A percentile compares a stretch with the other conserved stretches of the same genome.
Evolutionary conservation across 2,329 filamentous ascomycete species (phyloP).

Genomic region (Rugonectria rugulosa): DNA sequence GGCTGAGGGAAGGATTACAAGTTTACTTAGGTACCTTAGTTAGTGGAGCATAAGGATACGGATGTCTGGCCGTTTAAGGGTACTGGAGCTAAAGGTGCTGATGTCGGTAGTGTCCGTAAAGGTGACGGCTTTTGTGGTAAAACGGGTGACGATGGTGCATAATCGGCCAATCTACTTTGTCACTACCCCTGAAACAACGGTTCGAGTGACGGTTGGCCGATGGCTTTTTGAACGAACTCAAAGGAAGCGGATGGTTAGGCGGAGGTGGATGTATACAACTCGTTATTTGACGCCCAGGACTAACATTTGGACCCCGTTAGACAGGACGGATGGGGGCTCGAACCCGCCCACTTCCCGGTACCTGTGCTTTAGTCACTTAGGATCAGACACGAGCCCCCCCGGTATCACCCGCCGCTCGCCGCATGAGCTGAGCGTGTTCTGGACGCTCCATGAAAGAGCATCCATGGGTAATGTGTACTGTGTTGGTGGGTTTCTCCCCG

Average conservation of each 20-base stretch:
- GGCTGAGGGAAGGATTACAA: too few relatives aligned
- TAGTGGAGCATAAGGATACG: too few relatives aligned
- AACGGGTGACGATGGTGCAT: not conserved
- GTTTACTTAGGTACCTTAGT: too few relatives aligned
- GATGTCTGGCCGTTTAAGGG: too few relatives aligned
- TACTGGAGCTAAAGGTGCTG: not conserved
- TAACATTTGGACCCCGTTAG: not conserved
- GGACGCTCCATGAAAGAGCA: not conserved
- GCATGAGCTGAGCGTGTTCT: not conserved
- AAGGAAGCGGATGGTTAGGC: not conserved
- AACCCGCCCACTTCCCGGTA: not conserved
- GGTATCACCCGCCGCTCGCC: not conserved
- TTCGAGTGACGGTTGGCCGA: not conserved
- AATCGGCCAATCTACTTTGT: not conserved
- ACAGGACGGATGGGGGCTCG: too few relatives aligned
- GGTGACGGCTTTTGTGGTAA: not conserved
- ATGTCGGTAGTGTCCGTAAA: not conserved
- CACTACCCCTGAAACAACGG: not conserved
- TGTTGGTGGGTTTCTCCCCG: too few relatives aligned
- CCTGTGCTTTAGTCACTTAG: too few relatives aligned
- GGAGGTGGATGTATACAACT: conserved; percentile 1
- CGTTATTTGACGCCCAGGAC: not conserved
- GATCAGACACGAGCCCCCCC: too few relatives aligned
- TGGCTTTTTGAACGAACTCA: not conserved
- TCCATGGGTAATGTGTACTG: too few relatives aligned